phyloP scores from a whole-genome alignment of 2,329 filamentous ascomycete species.

The Colletotrichum limetticola region DNA sequence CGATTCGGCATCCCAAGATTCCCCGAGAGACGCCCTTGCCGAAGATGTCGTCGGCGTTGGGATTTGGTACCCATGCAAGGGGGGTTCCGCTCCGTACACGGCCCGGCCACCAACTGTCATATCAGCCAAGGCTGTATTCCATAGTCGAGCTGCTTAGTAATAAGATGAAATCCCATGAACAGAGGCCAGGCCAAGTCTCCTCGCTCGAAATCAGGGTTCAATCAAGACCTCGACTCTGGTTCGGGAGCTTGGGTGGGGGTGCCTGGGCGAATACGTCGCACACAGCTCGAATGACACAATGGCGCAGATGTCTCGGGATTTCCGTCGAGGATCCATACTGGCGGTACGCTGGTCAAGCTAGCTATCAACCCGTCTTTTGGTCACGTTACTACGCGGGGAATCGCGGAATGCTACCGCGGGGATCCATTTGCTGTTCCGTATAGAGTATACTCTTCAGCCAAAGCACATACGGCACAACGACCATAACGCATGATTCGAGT shows the following conservation, averaged over 20 bases:
- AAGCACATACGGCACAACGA: slow-evolving; percentile 11
- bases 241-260: neutral
- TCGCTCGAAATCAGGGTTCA: neutral
- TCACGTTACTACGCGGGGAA: neutral
- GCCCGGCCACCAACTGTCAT: neutral
- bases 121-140: neutral
- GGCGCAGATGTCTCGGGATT: neutral
- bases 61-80: neutral
- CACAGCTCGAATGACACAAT: neutral
- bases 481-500: neutral
- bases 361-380: neutral
- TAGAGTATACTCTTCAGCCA: neutral
- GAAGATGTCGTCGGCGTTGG: neutral
- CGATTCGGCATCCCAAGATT: neutral
- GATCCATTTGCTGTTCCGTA: neutral
- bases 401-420: neutral
- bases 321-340: neutral
- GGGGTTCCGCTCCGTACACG: neutral
- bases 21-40: neutral
- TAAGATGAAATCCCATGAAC: neutral
- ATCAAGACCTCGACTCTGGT: neutral
- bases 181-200: neutral
- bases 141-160: neutral
- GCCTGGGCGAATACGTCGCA: neutral
- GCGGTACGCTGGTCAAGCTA: neutral